Base-by-base conservation (phyloP, 495 filamentous ascomycete species). In the Entonaema liquescens region DNA sequence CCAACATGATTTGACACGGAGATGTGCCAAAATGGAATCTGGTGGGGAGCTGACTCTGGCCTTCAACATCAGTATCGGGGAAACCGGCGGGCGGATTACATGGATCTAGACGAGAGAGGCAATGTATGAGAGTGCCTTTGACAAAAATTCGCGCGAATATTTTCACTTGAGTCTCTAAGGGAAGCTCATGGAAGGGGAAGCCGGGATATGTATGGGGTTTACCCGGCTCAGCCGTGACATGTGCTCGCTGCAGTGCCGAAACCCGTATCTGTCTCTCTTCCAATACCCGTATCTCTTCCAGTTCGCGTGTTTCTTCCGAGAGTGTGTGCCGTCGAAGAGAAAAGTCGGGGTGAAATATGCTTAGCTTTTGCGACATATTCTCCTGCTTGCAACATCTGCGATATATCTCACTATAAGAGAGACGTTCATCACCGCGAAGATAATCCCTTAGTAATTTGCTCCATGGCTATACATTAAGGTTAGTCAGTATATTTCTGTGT, bases 71-170 rank as follows among this genome's bases (percentile, higher is more conserved):
- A 1, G 42, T 28, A 1, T 38, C 33, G 0, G 80, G 77, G 21
- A 75, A 69, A 0, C 50, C 23, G 0, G 54, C 15, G n/a, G 76
- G 76, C 6, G 67, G 55, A 3, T 71, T 64, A 0, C 36, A 59
- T 7, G 68, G 74, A 29, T 84, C 82, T 0, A 84, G 71, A 2
- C 82, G 71, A 0, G 82, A 83, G 13, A 84, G 62, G 61, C 73
- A 77, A 31, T 84, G 81, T 12, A 84, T 42, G 0, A 82, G 64
- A 1, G 61, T 12, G 2, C 70, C 44, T 4, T 75, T 78, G 59
- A 71, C 56, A 4, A 82, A 68, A 7, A 78, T 47, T 0, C 68
- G 8, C 26, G 56, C 68, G 47, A 82, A 78, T 5, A 84, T 80
- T 9, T 52, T 66, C 2, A 33, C 61, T 56, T 80, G 77, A 2